Conservation (phyloP, 2,329 filamentous ascomycete species). For the Grosmannia penicillata region DNA sequence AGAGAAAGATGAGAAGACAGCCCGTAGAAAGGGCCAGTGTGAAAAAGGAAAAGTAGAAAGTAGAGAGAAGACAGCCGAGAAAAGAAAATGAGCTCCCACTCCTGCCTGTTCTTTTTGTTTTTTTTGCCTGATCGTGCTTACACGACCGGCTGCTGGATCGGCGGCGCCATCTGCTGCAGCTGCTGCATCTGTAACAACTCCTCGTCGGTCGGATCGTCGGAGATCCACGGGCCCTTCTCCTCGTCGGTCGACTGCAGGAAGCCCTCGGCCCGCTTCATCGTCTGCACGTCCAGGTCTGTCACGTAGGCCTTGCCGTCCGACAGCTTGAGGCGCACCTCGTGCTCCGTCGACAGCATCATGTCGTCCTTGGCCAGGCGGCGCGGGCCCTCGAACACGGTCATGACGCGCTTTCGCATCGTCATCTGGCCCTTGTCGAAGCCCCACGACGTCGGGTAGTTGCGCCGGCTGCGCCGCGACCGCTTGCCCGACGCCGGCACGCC, state of each 20-base stretch:
- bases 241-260: conserved; percentile 67
- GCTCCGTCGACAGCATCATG: conserved; percentile 94
- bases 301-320: conserved; percentile 66
- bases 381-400: conserved; percentile 81
- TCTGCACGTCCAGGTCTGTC: conserved; percentile 86
- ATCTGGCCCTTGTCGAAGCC: conserved; percentile 85
- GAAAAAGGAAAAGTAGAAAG: background rate
- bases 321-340: conserved; percentile 78
- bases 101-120: background rate
- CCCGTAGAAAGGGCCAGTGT: background rate
- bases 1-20: background rate
- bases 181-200: conserved; percentile 40
- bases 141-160: background rate
- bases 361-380: conserved; percentile 92
- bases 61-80: background rate
- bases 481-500: conserved; percentile 44
- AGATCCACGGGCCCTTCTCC: conserved; percentile 76
- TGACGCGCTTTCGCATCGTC: conserved; percentile 95
- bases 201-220: conserved; percentile 52
- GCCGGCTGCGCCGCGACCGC: conserved; percentile 74
- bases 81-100: background rate
- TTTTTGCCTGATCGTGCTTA: background rate
- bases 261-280: conserved; percentile 72
- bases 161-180: background rate
- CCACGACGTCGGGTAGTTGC: conserved; percentile 89